These are phyloP conservation scores for Pestalotiopsis sp. DNA, from an alignment of 2,329 filamentous ascomycete genomes.

Conservation along the genomic window DNA sequence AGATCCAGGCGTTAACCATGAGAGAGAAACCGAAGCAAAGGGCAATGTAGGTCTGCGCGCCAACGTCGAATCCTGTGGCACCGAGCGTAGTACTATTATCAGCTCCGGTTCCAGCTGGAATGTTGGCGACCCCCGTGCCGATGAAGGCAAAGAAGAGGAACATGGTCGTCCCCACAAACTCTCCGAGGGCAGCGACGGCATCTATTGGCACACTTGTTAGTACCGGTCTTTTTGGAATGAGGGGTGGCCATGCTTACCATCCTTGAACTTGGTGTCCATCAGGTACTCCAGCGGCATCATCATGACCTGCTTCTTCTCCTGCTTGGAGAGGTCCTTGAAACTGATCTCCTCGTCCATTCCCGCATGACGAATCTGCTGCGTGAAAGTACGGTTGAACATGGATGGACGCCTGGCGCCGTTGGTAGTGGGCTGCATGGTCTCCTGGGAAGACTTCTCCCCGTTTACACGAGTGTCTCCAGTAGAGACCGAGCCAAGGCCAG, in stretches of 20 bases:
- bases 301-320: background rate
- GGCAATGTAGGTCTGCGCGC: conserved; percentile 32
- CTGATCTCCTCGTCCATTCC: background rate
- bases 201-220: background rate
- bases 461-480: background rate
- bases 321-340: background rate
- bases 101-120: conserved; percentile 18
- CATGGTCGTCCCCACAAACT: conserved; percentile 3
- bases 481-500: background rate
- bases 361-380: background rate
- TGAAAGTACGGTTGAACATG: conserved; percentile 5
- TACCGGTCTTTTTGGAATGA: too few relatives aligned
- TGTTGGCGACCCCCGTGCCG: conserved; percentile 39
- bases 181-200: background rate
- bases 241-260: background rate
- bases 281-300: background rate
- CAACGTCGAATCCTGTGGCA: conserved; percentile 14
- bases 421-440: background rate
- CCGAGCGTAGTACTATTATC: conserved; percentile 16
- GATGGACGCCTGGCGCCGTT: background rate
- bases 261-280: conserved; percentile 2
- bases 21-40: conserved; percentile 35
- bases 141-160: conserved; percentile 43
- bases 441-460: background rate
- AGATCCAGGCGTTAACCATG: conserved; percentile 39